phyloP scores from a whole-genome alignment of 805 yeast genomes.

The Lachancea lanzarotensis region DNA sequence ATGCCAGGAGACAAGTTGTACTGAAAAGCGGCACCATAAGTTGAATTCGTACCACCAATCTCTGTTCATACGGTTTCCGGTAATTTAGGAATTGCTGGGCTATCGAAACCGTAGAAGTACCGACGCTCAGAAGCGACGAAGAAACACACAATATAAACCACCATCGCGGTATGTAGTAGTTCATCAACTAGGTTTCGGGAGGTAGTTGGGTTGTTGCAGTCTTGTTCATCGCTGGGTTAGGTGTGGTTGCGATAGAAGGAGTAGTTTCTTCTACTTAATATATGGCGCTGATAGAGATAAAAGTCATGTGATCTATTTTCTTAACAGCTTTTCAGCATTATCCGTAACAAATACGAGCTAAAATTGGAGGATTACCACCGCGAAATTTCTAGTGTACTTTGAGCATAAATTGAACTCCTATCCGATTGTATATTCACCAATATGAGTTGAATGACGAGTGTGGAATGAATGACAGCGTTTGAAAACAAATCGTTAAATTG shows the following conservation, averaged over 20 bases:
- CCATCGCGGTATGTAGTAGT: slow-evolving; percentile 19
- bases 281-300: too few species aligned
- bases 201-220: neutral
- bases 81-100: slow-evolving; percentile 59
- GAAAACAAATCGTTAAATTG: too few species aligned
- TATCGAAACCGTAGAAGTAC: slow-evolving; percentile 42
- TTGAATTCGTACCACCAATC: slow-evolving; percentile 76
- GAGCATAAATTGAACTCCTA: too few species aligned
- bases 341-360: too few species aligned
- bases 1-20: slow-evolving; percentile 54
- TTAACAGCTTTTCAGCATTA: too few species aligned
- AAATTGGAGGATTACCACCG: too few species aligned
- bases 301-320: too few species aligned
- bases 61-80: slow-evolving; percentile 81
- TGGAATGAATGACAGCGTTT: too few species aligned
- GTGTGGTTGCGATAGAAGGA: neutral
- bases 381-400: too few species aligned
- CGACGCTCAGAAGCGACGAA: slow-evolving; percentile 29
- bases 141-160: slow-evolving; percentile 22
- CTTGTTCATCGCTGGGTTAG: neutral
- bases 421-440: too few species aligned
- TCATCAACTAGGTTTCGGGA: neutral
- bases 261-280: too few species aligned
- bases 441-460: too few species aligned
- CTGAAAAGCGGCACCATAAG: slow-evolving; percentile 79